Conservation (phyloP, 768 basidiomycete species). For the Suillus fuscotomentosus region DNA sequence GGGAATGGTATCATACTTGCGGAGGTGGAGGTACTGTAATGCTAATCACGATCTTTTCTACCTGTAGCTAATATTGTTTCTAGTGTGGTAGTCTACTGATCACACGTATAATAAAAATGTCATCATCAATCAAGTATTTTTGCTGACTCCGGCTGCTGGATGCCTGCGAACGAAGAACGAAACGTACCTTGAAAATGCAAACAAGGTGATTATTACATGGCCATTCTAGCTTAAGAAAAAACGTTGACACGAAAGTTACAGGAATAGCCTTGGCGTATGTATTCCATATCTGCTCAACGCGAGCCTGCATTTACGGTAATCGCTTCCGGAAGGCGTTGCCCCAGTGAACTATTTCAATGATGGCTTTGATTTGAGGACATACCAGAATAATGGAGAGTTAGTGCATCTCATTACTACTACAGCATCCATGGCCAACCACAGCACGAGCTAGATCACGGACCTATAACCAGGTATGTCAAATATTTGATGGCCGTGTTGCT, state of each 20-base stretch:
- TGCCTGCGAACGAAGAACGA: constrained; percentile 36
- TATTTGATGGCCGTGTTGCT: not conserved
- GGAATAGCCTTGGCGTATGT: constrained; percentile 31
- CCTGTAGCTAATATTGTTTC: not conserved
- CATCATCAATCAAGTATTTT: constrained; percentile 58
- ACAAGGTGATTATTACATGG: constrained; percentile 31
- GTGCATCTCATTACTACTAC: not conserved
- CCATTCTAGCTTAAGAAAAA: not conserved
- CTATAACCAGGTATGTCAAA: constrained; percentile 49
- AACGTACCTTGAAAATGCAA: constrained; percentile 47
- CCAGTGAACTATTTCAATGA: constrained; percentile 31
- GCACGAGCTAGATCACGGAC: constrained; percentile 48
- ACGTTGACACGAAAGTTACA: not conserved
- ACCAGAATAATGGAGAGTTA: constrained; percentile 27
- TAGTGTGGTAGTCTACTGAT: constrained; percentile 58
- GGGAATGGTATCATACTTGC: constrained; percentile 49
- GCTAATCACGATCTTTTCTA: not conserved
- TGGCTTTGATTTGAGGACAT: constrained; percentile 21
- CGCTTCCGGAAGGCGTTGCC: constrained; percentile 28
- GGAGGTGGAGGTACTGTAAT: constrained; percentile 45
- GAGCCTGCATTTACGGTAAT: constrained; percentile 15
- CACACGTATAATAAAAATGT: constrained; percentile 63
- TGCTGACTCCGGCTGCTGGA: constrained; percentile 48
- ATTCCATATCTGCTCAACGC: not conserved
- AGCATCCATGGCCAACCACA: not conserved